These are phyloP conservation scores for Phytophthora meadii DNA, from an alignment of 352 stramenopile species.

Conservation along the genomic window DNA sequence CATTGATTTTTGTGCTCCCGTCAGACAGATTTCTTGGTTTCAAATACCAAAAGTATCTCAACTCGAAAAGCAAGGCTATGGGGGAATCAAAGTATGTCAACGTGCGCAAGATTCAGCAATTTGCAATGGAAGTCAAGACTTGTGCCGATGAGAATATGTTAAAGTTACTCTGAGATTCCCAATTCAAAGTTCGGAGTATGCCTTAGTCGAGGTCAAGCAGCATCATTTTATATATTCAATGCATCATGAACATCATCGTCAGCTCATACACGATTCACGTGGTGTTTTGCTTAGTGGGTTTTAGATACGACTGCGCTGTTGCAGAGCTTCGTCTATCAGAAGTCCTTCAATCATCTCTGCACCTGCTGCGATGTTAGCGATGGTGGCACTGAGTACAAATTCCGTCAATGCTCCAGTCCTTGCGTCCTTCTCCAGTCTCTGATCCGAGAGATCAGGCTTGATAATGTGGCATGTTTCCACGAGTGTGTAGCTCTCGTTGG, in stretches of 20 bases:
- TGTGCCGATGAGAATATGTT: not conserved
- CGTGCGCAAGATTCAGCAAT: conserved; percentile 6
- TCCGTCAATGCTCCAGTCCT: conserved; percentile 49
- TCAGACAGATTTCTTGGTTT: conserved; percentile 14
- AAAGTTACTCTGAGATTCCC: too few relatives aligned
- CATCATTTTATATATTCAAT: too few relatives aligned
- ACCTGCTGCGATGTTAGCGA: conserved; percentile 44
- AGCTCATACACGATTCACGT: too few relatives aligned
- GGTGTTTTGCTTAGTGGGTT: too few relatives aligned
- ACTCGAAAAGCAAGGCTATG: not conserved
- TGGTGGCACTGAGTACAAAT: conserved; percentile 48
- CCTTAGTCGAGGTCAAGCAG: too few relatives aligned
- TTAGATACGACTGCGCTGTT: conserved; percentile 24
- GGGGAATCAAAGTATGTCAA: not conserved
- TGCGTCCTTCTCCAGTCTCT: conserved; percentile 31
- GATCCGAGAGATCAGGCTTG: conserved; percentile 52
- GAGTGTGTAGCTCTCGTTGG: conserved; percentile 39
- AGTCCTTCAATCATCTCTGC: conserved; percentile 62
- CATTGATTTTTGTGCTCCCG: conserved; percentile 7
- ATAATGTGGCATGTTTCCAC: conserved; percentile 64
- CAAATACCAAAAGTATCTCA: conserved; percentile 4
- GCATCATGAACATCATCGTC: too few relatives aligned
- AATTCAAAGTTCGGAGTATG: too few relatives aligned
- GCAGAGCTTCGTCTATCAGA: conserved; percentile 33
- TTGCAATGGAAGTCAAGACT: conserved; percentile 6